Evolutionary conservation across 2,329 filamentous ascomycete genomes (phyloP).

Genomic region (Boeremia exigua): DNA sequence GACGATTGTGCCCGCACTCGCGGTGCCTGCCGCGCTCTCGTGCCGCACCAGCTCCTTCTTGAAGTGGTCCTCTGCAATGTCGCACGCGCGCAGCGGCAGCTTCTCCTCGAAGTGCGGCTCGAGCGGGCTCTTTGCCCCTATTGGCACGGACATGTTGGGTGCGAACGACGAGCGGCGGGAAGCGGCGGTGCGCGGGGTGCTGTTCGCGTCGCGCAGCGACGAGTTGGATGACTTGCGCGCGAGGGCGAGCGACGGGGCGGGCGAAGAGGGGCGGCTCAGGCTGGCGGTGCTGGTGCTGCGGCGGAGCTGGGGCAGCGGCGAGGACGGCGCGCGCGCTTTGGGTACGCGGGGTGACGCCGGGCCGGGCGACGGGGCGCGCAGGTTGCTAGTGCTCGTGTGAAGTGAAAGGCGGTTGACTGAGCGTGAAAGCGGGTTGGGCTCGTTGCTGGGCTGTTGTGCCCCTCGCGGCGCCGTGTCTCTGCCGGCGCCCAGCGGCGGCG

Average conservation of each 20-base stretch:
- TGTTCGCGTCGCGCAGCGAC: slow-evolving; percentile 50
- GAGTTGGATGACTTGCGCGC: slow-evolving; percentile 52
- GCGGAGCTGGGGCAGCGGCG: slow-evolving; percentile 43
- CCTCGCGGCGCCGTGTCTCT: slow-evolving; percentile 21
- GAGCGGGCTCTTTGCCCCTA: slow-evolving; percentile 50
- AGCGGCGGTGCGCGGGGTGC: slow-evolving; percentile 44
- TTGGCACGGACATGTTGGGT: slow-evolving; percentile 48
- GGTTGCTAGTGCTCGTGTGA: slow-evolving; percentile 38
- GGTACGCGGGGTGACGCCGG: slow-evolving; percentile 31
- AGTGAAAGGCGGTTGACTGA: slow-evolving; percentile 48
- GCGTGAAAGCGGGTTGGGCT: slow-evolving; percentile 41
- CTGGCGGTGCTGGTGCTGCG: slow-evolving; percentile 54
- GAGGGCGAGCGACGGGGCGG: slow-evolving; percentile 50
- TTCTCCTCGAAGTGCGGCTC: slow-evolving; percentile 47
- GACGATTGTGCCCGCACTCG: slow-evolving; percentile 70
- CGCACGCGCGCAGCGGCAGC: slow-evolving; percentile 57
- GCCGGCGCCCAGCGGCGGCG: slow-evolving; percentile 12
- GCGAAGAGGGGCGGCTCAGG: slow-evolving; percentile 46
- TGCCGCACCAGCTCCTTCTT: slow-evolving; percentile 70
- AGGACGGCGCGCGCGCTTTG: slow-evolving; percentile 33
- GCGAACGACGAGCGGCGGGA: slow-evolving; percentile 54
- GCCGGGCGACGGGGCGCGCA: slow-evolving; percentile 38
- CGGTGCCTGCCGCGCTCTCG: slow-evolving; percentile 52
- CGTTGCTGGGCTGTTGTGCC: slow-evolving; percentile 39
- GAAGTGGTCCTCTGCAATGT: slow-evolving; percentile 73